phyloP scores from a whole-genome alignment of 495 filamentous ascomycete species.

The Aspergillus kassunensis region DNA sequence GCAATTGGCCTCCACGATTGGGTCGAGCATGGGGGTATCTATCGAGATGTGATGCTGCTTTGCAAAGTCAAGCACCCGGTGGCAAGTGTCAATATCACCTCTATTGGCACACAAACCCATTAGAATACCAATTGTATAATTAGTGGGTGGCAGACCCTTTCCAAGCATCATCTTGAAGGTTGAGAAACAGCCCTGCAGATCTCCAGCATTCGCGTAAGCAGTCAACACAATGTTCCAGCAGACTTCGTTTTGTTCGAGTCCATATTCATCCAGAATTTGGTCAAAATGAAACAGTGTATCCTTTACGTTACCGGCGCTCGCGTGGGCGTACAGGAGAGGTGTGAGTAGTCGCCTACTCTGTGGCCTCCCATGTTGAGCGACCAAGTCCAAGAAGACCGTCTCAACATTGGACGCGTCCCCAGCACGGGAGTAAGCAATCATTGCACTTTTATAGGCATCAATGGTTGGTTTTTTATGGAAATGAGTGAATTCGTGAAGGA shows the following conservation, averaged over 20 bases:
- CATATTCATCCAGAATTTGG: conserved; percentile 49
- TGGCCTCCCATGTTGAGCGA: conserved; percentile 35
- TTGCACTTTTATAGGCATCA: conserved; percentile 27
- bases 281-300: conserved; percentile 58
- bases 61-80: conserved; percentile 58
- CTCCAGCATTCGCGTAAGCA: conserved; percentile 60
- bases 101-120: conserved; percentile 66
- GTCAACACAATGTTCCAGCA: conserved; percentile 78
- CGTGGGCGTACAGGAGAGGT: conserved; percentile 61
- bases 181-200: conserved; percentile 58
- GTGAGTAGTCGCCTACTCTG: conserved; percentile 30
- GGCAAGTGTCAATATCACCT: conserved; percentile 68
- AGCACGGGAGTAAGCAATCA: conserved; percentile 29
- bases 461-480: conserved; percentile 27
- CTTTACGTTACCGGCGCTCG: conserved; percentile 56
- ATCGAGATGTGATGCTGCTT: conserved; percentile 36
- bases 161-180: conserved; percentile 55
- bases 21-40: conserved; percentile 53
- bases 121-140: conserved; percentile 63
- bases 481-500: conserved; percentile 52
- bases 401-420: conserved; percentile 29
- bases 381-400: conserved; percentile 29
- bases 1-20: conserved; percentile 65
- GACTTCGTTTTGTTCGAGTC: conserved; percentile 46
- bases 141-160: conserved; percentile 43